Percentiles rank a stretch among this genome's conserved stretches.
Evolutionary conservation across 2,329 filamentous ascomycete genomes (phyloP).

Genomic region (Colletotrichum chrysophilum): DNA sequence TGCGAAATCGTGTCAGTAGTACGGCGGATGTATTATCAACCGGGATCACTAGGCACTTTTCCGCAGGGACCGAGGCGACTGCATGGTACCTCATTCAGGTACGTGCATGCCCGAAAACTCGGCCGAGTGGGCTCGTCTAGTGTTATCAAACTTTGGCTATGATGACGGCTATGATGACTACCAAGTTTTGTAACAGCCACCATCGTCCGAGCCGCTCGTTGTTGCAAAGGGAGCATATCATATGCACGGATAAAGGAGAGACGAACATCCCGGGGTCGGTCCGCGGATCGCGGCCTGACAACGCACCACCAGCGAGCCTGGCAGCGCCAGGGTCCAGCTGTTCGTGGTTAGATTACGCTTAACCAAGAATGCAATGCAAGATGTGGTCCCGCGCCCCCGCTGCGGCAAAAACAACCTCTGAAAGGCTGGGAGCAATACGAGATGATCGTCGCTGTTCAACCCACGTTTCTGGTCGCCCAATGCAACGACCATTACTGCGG

Average conservation of each 20-base stretch:
- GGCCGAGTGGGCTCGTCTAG: background rate
- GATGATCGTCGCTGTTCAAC: conserved; percentile 4
- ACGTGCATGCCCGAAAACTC: background rate
- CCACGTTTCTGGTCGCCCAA: background rate
- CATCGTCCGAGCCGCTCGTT: background rate
- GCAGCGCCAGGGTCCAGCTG: background rate
- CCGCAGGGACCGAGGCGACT: background rate
- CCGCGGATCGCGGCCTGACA: background rate
- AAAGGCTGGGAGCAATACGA: conserved; percentile 6
- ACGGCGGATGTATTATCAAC: background rate
- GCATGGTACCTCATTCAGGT: background rate
- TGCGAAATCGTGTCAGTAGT: background rate
- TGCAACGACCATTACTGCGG: background rate
- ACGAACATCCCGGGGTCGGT: background rate
- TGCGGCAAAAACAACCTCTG: background rate
- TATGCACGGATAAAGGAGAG: background rate
- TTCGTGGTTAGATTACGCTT: background rate
- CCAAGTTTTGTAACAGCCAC: background rate
- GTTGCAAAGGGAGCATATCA: background rate
- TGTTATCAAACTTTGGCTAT: background rate
- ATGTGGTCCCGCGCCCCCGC: background rate
- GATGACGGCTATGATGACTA: background rate
- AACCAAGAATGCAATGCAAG: background rate
- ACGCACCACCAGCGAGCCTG: background rate
- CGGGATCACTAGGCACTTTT: background rate